phyloP scores from a whole-genome alignment of 495 filamentous ascomycete species.

The Penicillium psychrofluorescens region DNA sequence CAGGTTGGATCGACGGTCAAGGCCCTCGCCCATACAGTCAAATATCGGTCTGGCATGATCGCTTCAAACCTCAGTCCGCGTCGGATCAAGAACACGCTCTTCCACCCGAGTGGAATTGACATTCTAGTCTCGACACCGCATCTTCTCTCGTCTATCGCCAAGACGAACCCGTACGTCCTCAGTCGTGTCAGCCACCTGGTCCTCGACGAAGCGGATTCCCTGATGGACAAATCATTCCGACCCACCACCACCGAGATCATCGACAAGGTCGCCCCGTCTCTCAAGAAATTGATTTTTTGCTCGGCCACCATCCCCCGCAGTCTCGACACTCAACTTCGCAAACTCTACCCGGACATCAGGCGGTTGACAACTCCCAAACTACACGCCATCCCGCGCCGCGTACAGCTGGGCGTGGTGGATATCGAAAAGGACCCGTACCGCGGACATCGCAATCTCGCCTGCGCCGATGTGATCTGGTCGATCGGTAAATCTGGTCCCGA shows the following conservation, averaged over 20 bases:
- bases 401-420: constrained; percentile 90
- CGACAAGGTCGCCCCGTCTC: constrained; percentile 64
- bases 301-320: constrained; percentile 91
- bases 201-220: constrained; percentile 90
- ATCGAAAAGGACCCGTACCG: constrained; percentile 81
- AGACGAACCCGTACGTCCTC: constrained; percentile 81
- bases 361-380: constrained; percentile 90
- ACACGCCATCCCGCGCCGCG: constrained; percentile 88
- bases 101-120: constrained; percentile 75
- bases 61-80: constrained; percentile 65
- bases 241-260: constrained; percentile 75
- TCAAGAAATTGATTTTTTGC: constrained; percentile 88
- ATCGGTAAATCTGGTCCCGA: constrained; percentile 68
- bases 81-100: constrained; percentile 82
- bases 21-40: constrained; percentile 68
- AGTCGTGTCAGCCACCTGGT: constrained; percentile 81
- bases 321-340: constrained; percentile 73
- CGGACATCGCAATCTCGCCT: constrained; percentile 84
- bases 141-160: constrained; percentile 74
- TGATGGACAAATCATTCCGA: constrained; percentile 86
- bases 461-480: constrained; percentile 88
- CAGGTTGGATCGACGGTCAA: constrained; percentile 80
- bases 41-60: constrained; percentile 72
- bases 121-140: constrained; percentile 83
- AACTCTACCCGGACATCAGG: constrained; percentile 71